phyloP scores from a whole-genome alignment of 805 yeast species.

The Starmera amethionina region DNA sequence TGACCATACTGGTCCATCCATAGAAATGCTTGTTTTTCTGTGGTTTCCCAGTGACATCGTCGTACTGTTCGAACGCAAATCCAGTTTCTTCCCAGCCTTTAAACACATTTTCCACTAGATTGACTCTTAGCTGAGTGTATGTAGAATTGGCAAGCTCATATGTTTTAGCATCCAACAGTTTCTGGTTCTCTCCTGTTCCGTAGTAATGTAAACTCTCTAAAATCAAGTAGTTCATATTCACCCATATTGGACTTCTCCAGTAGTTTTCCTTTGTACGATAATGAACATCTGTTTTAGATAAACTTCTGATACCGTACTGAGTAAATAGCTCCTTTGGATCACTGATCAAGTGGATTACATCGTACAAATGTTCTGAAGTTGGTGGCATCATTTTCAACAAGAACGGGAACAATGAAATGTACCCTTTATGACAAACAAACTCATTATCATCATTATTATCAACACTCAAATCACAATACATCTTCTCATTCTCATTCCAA shows the following conservation, averaged over 20 bases:
- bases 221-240: constrained; percentile 78
- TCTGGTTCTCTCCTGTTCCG: constrained; percentile 15
- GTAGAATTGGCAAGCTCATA: constrained; percentile 29
- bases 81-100: constrained; percentile 70
- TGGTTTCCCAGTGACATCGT: constrained; percentile 63
- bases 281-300: constrained; percentile 53
- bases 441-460: constrained; percentile 63
- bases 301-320: constrained; percentile 68
- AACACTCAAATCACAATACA: constrained; percentile 79
- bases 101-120: constrained; percentile 59
- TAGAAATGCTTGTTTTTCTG: constrained; percentile 81
- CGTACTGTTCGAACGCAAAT: constrained; percentile 85
- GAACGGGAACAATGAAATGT: constrained; percentile 81
- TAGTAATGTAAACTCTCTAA: constrained; percentile 64
- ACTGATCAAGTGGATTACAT: constrained; percentile 45
- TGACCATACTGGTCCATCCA: constrained; percentile 88
- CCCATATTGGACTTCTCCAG: constrained; percentile 95
- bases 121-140: constrained; percentile 51
- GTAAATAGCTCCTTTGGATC: constrained; percentile 74
- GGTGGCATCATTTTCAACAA: constrained; percentile 52
- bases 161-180: constrained; percentile 19
- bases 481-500: constrained; percentile 59
- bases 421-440: constrained; percentile 83
- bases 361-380: constrained; percentile 35
- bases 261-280: constrained; percentile 82